These are phyloP conservation scores for Colletotrichum incanum DNA, from an alignment of 2,329 filamentous ascomycete genomes.

Conservation along the genomic window DNA sequence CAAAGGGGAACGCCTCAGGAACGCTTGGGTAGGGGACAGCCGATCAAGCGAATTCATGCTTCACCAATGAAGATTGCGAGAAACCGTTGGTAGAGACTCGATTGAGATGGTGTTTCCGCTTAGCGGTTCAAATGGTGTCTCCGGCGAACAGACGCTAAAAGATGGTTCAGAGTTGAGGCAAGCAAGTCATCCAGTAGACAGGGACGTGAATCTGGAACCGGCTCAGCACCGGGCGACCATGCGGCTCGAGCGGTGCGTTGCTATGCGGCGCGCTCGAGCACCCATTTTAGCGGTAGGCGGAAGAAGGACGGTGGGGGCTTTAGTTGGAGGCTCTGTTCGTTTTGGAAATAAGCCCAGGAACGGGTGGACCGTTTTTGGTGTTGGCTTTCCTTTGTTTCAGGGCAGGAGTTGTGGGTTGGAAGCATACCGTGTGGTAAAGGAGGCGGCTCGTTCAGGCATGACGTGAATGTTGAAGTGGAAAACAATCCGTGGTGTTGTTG, in stretches of 20 bases:
- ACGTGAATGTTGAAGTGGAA: neutral
- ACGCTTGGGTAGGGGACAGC: neutral
- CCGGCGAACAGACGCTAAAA: conserved; percentile 40
- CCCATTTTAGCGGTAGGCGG: neutral
- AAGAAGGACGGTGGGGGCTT: neutral
- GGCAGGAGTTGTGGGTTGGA: conserved; percentile 2
- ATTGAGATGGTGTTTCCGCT: conserved; percentile 27
- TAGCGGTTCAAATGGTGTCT: conserved; percentile 29
- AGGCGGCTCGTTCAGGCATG: too few species aligned
- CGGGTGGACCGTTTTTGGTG: conserved; percentile 31
- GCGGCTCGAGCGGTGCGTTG: conserved; percentile 39
- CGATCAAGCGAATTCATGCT: neutral
- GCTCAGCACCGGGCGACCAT: conserved; percentile 12
- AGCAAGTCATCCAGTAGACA: conserved; percentile 9
- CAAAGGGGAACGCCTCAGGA: neutral
- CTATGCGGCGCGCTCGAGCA: conserved; percentile 34
- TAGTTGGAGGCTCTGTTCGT: neutral
- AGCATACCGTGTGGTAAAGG: neutral
- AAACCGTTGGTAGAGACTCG: conserved; percentile 10
- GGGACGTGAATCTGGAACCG: conserved; percentile 8
- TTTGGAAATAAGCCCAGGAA: conserved; percentile 26
- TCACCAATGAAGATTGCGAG: conserved; percentile 13
- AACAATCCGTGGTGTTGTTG: neutral
- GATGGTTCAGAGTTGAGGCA: conserved; percentile 10
- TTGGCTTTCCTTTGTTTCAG: conserved; percentile 32